Evolutionary conservation across 1,284 basidiomycete genomes (phyloP).

Genomic region (Ustilago cynodontis): DNA sequence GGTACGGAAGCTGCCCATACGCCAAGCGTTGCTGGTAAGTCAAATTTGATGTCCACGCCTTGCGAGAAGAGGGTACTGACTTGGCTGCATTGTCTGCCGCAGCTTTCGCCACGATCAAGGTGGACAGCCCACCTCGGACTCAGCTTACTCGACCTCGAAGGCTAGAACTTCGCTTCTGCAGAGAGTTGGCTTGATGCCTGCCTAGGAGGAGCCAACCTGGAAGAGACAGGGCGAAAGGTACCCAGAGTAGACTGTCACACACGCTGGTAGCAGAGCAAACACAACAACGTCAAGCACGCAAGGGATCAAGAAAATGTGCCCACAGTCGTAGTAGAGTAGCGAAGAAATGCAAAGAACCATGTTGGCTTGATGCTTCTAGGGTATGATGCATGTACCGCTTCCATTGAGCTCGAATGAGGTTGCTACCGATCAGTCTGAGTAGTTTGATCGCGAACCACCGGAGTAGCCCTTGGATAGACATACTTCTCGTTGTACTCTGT

Average conservation of each 20-base stretch:
- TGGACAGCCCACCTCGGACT: neutral
- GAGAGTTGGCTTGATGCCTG: conserved; percentile 29
- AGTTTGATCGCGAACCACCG: conserved; percentile 49
- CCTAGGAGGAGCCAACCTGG: neutral
- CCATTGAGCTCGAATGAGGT: neutral
- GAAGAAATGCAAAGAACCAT: neutral
- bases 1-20: conserved; percentile 88
- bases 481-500: conserved; percentile 61
- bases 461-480: conserved; percentile 54
- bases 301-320: too few relatives aligned
- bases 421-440: conserved; percentile 39
- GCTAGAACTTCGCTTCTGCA: conserved; percentile 31
- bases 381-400: too few relatives aligned
- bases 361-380: too few relatives aligned
- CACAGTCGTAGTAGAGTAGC: neutral
- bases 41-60: too few relatives aligned
- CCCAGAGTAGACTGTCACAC: neutral
- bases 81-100: neutral
- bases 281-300: neutral
- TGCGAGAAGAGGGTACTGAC: too few relatives aligned
- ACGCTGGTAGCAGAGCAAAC: neutral
- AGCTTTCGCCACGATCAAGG: conserved; percentile 46
- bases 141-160: conserved; percentile 4
- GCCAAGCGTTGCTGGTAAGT: conserved; percentile 76
- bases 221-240: neutral